Conservation (phyloP, 2,329 filamentous ascomycete species). For the Harringtonia lauricola region DNA sequence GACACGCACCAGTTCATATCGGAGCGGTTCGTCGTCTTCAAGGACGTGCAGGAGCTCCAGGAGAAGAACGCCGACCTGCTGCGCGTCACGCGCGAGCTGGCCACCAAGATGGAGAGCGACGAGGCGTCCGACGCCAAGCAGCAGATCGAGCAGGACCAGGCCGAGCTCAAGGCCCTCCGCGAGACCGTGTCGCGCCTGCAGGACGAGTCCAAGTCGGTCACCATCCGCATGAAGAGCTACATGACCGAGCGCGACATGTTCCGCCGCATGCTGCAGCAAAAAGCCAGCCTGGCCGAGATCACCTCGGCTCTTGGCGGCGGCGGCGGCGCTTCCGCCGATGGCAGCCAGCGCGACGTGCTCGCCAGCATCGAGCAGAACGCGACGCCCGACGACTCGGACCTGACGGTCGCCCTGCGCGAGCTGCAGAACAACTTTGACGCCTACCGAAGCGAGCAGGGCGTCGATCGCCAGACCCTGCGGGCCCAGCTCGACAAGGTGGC, state of each 20-base stretch:
- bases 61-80: conserved; percentile 79
- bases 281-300: conserved; percentile 48
- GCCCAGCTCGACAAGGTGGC: conserved; percentile 76
- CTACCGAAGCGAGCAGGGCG: conserved; percentile 74
- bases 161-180: conserved; percentile 53
- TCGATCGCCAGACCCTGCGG: conserved; percentile 71
- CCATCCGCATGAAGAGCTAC: conserved; percentile 80
- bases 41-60: conserved; percentile 72
- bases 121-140: conserved; percentile 62
- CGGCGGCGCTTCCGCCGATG: conserved; percentile 47
- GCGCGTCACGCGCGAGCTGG: conserved; percentile 71
- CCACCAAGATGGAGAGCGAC: conserved; percentile 82
- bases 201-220: conserved; percentile 75
- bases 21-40: conserved; percentile 81
- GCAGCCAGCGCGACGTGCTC: conserved; percentile 40
- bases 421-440: conserved; percentile 83
- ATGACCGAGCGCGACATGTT: conserved; percentile 97
- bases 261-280: conserved; percentile 79
- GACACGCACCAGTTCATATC: conserved; percentile 85
- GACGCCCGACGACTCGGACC: conserved; percentile 51
- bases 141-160: conserved; percentile 52
- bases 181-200: conserved; percentile 36
- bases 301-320: conserved; percentile 56
- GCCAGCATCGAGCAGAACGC: conserved; percentile 39
- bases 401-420: conserved; percentile 71